Conservation (phyloP, 208 protist genomes). For the Zelonia costaricensis region DNA sequence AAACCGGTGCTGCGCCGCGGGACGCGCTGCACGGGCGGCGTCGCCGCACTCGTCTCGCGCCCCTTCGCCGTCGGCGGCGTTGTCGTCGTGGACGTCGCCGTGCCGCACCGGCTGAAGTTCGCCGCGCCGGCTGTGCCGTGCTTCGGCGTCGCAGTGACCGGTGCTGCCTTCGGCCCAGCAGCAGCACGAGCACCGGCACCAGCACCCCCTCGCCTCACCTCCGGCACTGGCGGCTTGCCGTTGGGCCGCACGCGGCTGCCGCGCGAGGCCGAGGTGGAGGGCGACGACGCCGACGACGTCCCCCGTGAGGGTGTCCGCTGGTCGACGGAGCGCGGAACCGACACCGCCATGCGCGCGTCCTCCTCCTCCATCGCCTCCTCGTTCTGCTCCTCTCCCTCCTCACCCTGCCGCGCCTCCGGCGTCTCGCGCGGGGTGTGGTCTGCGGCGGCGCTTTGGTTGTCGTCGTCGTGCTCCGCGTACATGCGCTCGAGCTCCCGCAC, state of each 20-base stretch:
- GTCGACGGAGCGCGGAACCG: not conserved
- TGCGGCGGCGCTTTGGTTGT: not conserved
- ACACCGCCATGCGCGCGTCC: too few species aligned
- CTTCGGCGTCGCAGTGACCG: too few species aligned
- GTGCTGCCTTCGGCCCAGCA: too few species aligned
- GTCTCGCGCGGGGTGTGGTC: constrained; percentile 2
- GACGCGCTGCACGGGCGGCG: not conserved
- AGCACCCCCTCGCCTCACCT: not conserved
- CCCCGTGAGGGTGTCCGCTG: not conserved
- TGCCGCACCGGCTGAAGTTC: not conserved
- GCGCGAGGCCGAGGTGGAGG: not conserved
- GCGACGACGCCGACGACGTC: not conserved
- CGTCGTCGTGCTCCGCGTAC: constrained; percentile 9
- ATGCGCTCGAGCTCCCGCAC: constrained; percentile 12
- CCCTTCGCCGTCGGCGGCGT: not conserved
- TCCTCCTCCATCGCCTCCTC: not conserved
- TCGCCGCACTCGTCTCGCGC: not conserved
- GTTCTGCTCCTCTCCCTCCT: not conserved
- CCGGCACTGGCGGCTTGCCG: not conserved
- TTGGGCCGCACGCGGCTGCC: not conserved
- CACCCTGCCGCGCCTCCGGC: not conserved
- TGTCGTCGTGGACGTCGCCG: not conserved
- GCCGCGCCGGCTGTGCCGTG: too few species aligned
- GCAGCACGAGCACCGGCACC: too few species aligned
- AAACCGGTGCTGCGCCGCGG: not conserved